Evolutionary conservation across 345 rosid genomes (phyloP), one percentile per base, ranked within the genome.

Genomic region (Acer saccharum): DNA sequence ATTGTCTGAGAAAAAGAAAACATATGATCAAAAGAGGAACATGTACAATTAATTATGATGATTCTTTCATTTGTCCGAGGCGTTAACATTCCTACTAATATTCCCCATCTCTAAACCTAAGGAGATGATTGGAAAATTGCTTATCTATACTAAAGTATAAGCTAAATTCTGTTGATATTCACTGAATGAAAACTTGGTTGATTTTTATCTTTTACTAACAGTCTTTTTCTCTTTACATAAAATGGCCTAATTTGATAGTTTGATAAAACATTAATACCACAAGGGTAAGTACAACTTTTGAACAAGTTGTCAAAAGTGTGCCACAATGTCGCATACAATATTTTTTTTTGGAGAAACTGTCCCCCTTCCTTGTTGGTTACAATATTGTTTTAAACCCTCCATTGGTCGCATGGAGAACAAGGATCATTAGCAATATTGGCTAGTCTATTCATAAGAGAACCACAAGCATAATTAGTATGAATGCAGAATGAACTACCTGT

Each of bases 1-100:
- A 97, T 97, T 12, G 94, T 93, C 99, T 97, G 90, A 70, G 75
- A 73, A 81, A 79, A 13, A 35, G 39, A 35, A 44, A 64, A 65
- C 4, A 2, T 17, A n/a, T 41, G 64, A 41, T 54, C n/a, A 78
- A 39, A 27, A 68, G 27, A 58, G 62, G 67, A 46, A 74, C 1
- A 3, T 9, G 71, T 48, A 65, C 73, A 82, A 16, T 60, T 21
- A 60, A 2, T 20, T 60, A 18, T 1, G 10, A 60, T 8, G 13
- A 7, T 60, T 60, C 27, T 60, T 60, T 7, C 27, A 21, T 18
- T n/a, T 60, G 23, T 60, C 10, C 3, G 4, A 60, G 64, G 64
- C 2, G 8, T 21, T n/a, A n/a, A 60, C 10, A 20, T n/a, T 21
- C 50, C 50, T 46, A 46, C 50, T 46, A 46, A 46, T 46, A 46